These are phyloP conservation scores for Calonectria multiphialidica DNA, from an alignment of 2,329 filamentous ascomycete genomes.

Conservation along the genomic window DNA sequence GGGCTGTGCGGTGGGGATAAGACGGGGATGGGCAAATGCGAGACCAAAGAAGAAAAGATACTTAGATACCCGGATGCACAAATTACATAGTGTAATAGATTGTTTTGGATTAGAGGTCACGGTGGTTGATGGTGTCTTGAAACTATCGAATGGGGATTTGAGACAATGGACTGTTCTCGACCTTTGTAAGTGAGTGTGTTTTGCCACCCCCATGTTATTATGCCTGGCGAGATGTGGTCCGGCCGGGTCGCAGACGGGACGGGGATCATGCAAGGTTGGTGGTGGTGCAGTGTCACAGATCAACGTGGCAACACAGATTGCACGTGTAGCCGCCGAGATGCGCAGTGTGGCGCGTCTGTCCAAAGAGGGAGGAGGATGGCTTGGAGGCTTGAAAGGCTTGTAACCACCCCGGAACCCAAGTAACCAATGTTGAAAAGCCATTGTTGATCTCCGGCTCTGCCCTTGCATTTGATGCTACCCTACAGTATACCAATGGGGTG, in stretches of 20 bases:
- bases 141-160: not conserved
- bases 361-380: not conserved
- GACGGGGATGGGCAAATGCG: not conserved
- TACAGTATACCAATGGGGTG: not conserved
- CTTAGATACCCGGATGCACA: constrained; percentile 3
- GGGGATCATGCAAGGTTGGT: not conserved
- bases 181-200: too few relatives aligned
- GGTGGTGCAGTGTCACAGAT: not conserved
- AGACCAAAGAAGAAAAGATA: not conserved
- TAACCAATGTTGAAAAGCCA: not conserved
- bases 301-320: not conserved
- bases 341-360: not conserved
- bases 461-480: constrained; percentile 1
- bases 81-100: not conserved
- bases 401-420: not conserved
- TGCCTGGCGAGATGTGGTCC: not conserved
- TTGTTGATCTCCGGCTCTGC: not conserved
- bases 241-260: not conserved
- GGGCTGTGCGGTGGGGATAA: not conserved
- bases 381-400: not conserved
- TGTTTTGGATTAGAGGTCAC: not conserved
- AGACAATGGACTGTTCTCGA: constrained; percentile 3
- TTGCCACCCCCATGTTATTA: not conserved
- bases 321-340: not conserved
- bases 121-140: not conserved